Evolutionary conservation across 2,329 filamentous ascomycete genomes (phyloP).

Genomic region (Neopestalotiopsis rosae): DNA sequence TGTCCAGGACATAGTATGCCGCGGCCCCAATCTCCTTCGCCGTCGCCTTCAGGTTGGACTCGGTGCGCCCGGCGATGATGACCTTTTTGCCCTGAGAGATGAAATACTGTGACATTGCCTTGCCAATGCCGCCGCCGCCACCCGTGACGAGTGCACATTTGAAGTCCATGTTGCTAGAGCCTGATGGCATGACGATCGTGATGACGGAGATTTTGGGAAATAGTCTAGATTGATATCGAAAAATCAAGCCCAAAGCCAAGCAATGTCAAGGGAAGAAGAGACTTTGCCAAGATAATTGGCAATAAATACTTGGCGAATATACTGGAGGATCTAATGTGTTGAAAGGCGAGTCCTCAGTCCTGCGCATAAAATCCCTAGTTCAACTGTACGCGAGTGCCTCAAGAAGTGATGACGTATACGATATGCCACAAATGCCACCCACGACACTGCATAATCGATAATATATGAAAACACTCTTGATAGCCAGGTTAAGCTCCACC

Average conservation of each 20-base stretch:
- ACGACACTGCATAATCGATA: too few species aligned
- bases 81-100: constrained; percentile 53
- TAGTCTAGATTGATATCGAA: neutral
- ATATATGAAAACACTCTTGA: too few species aligned
- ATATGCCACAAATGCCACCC: too few species aligned
- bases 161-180: constrained; percentile 35
- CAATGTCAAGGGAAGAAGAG: neutral
- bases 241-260: neutral
- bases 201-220: neutral
- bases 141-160: constrained; percentile 55
- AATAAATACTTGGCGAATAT: too few species aligned
- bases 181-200: neutral
- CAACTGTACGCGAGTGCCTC: too few species aligned
- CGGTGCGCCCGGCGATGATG: constrained; percentile 59
- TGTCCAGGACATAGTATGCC: constrained; percentile 59
- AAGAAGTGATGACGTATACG: too few species aligned
- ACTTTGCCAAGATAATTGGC: neutral
- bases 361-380: too few species aligned
- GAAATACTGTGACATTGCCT: constrained; percentile 52
- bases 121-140: constrained; percentile 58
- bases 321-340: too few species aligned
- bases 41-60: constrained; percentile 54
- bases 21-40: constrained; percentile 48
- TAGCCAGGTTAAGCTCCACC: too few species aligned
- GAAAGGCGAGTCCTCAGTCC: too few species aligned